Base-by-base conservation (phyloP, 345 rosid species). In the Linum trigynum region DNA sequence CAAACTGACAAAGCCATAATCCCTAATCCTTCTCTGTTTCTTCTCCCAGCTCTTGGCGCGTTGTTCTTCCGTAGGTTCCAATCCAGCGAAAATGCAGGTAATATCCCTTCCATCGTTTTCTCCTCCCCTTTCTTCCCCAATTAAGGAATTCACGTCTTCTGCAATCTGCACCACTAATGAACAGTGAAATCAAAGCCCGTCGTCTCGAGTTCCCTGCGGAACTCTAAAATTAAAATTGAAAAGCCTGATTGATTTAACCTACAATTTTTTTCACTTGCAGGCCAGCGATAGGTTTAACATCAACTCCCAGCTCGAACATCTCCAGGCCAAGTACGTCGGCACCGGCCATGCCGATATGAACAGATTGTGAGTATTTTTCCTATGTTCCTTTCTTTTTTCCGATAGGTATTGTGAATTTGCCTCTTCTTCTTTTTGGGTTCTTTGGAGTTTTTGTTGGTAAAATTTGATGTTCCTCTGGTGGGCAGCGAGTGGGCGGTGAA, bases 241-340 rank as follows among this genome's bases (percentile, higher is more conserved):
- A 48, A 48, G 14, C 14, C 53, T 48, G 32, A 23, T 15, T 43
- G 9, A 43, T 43, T 2, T 35, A 8, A 57, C n/a, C 60, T 7
- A 6, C 1, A 5, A 2, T 58, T 35, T 37, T 37, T 11, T 58
- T 23, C 39, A 12, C 36, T 10, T 74, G 85, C 85, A 94, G 99
- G 95, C 96, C 51, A 94, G 99, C 69, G 97, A 94, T 81, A 85
- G 96, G 83, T 94, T 94, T 74, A 94, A 94, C 82, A 94, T 94
- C 63, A 94, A 90, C 64, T 94, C 99, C 67, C 97, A 90, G 84
- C 96, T 94, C 48, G 99, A 94, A 75, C 99, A 90, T 80, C 97
- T 90, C 65, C 96, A 90, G 75, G 96, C 99, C 65, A 94, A 90
- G 77, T 94, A 94, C 66, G 97, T 88, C 39, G 99, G 99, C 36